Evolutionary conservation across 2,329 filamentous ascomycete species (phyloP), one percentile per base, ranked within the genome.

Genomic region (Penicillium thymicola): DNA sequence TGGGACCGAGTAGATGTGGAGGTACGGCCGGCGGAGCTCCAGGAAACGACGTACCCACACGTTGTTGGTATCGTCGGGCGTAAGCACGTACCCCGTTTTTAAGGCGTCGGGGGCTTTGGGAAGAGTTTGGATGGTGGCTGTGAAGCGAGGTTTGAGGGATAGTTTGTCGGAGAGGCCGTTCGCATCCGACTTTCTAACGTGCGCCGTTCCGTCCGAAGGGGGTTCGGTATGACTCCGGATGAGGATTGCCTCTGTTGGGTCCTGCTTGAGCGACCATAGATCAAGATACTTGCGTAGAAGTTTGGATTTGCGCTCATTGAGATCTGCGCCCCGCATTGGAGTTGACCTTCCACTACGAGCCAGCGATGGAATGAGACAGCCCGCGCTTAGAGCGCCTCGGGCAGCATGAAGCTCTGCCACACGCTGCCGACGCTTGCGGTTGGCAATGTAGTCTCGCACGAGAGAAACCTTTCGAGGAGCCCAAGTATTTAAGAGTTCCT

Each of bases 31-130:
- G 32, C 94, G 85, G 28, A 99, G 83, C 75, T 99, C 94, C 48
- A 97, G 90, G 69, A 96, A 97, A 41, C 93, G 87, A 66, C 92
- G 90, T 28, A 94, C 84, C 94, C 94, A 99, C 59, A 89, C 85
- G 23, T 87, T 90, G 62, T 75, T 72, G 52, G 90, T 88, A 54
- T 86, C 87, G 68, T 92, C 92, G 0, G 92, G 92, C 3, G 90
- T 89, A 42, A 97, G 81, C 16, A 99, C 83, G 72, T 94, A 95
- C 16, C 92, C 92, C 16, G 90, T 87, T 76, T 96, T 96, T 65
- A 96, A 81, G 0, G 94, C 82, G 42, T 84, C 85, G 1, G 87
- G 84, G 65, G 94, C 95, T 75, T 96, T 96, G 52, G 87, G 83
- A 9, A 94, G 84, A 40, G 86, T 84, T 51, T 91, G 85, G 40